phyloP scores from a whole-genome alignment of 2,329 filamentous ascomycete genomes.

The Diplocarpon mali region DNA sequence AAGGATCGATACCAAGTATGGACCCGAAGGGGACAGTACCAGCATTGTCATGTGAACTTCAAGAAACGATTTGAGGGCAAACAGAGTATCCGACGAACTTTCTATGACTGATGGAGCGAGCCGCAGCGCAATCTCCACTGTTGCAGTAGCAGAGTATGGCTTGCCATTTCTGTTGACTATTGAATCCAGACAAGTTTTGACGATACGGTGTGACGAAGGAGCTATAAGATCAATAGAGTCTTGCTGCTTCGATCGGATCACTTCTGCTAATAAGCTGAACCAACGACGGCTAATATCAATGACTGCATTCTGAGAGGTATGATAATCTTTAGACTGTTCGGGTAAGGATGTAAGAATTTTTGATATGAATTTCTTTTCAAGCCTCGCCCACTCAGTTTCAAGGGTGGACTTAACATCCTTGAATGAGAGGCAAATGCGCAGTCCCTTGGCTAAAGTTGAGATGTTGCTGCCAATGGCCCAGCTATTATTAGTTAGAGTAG shows the following conservation, averaged over 20 bases:
- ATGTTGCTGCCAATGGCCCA: constrained; percentile 17
- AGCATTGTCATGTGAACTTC: constrained; percentile 45
- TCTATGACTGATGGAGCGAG: constrained; percentile 32
- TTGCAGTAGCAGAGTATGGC: constrained; percentile 51
- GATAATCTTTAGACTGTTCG: constrained; percentile 69
- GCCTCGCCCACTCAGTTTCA: constrained; percentile 46
- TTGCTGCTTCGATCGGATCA: constrained; percentile 23
- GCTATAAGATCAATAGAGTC: constrained; percentile 8
- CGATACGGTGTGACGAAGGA: constrained; percentile 14
- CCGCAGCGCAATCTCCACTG: constrained; percentile 41
- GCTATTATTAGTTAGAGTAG: constrained; percentile 9
- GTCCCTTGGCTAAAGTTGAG: constrained; percentile 31
- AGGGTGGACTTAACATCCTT: constrained; percentile 38
- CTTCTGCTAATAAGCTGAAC: constrained; percentile 35
- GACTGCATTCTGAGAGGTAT: constrained; percentile 57
- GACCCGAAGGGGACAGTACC: constrained; percentile 56
- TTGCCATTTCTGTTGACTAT: constrained; percentile 48
- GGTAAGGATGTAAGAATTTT: constrained; percentile 66
- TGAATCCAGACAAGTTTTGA: constrained; percentile 33
- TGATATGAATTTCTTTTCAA: constrained; percentile 51
- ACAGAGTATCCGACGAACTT: constrained; percentile 32
- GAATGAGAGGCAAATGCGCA: constrained; percentile 33
- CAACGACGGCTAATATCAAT: constrained; percentile 57
- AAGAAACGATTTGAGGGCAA: constrained; percentile 39
- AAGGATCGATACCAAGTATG: constrained; percentile 55